phyloP scores from a whole-genome alignment of 2,329 filamentous ascomycete species.

The Cladophialophora psammophila region DNA sequence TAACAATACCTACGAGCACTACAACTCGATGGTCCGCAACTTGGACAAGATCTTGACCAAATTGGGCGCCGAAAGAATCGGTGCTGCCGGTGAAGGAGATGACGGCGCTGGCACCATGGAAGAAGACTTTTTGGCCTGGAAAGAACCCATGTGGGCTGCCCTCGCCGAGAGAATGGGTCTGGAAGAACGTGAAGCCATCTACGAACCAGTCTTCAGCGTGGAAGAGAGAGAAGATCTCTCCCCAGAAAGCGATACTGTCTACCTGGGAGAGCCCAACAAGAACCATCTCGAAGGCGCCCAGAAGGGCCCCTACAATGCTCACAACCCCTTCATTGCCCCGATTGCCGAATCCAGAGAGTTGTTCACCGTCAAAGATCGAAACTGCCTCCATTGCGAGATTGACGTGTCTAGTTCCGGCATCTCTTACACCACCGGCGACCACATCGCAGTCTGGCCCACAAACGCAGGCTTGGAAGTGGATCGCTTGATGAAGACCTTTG shows the following conservation, averaged over 20 bases:
- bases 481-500: slow-evolving; percentile 81
- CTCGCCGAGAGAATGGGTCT: slow-evolving; percentile 83
- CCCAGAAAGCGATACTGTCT: slow-evolving; percentile 79
- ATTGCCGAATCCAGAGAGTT: slow-evolving; percentile 90
- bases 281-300: slow-evolving; percentile 85
- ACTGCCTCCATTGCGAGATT: slow-evolving; percentile 96
- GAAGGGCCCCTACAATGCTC: slow-evolving; percentile 91
- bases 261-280: slow-evolving; percentile 95
- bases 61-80: slow-evolving; percentile 83
- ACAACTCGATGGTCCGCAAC: slow-evolving; percentile 97
- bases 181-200: slow-evolving; percentile 94
- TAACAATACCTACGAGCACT: slow-evolving; percentile 99
- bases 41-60: slow-evolving; percentile 82
- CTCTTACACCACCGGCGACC: slow-evolving; percentile 93
- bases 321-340: slow-evolving; percentile 96
- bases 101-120: slow-evolving; percentile 99
- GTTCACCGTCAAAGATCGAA: slow-evolving; percentile 86
- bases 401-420: slow-evolving; percentile 89
- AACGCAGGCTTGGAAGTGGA: slow-evolving; percentile 94
- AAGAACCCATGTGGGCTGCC: slow-evolving; percentile 97
- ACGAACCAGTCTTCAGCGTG: slow-evolving; percentile 90
- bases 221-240: slow-evolving; percentile 76
- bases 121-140: slow-evolving; percentile 98
- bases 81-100: slow-evolving; percentile 90
- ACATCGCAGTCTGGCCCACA: slow-evolving; percentile 96